phyloP scores from a whole-genome alignment of 2,329 filamentous ascomycete genomes.

The Sporothrix variecibatus region DNA sequence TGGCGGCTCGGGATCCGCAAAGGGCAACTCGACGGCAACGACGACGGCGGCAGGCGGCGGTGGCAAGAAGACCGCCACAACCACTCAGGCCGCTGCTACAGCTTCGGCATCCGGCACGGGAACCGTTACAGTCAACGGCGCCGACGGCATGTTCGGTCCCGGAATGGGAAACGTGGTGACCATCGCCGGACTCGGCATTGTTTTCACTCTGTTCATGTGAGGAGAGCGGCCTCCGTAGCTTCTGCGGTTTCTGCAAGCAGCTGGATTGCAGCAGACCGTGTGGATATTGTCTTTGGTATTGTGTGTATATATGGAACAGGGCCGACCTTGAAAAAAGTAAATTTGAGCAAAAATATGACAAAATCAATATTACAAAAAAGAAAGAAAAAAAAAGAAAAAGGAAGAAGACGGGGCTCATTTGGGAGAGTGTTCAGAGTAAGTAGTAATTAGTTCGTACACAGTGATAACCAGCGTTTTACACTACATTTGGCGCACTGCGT shows the following conservation, averaged over 20 bases:
- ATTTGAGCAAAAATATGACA: not conserved
- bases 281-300: not conserved
- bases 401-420: too few species aligned
- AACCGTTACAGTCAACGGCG: constrained; percentile 21
- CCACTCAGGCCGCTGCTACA: constrained; percentile 12
- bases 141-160: constrained; percentile 14
- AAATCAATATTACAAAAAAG: too few species aligned
- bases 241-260: too few species aligned
- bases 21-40: constrained; percentile 22
- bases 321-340: not conserved
- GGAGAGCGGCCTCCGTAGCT: not conserved
- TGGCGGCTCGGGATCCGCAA: constrained; percentile 14
- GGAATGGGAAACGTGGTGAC: constrained; percentile 24
- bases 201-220: constrained; percentile 26
- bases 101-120: constrained; percentile 12
- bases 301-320: not conserved
- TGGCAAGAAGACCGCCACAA: constrained; percentile 17
- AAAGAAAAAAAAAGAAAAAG: too few species aligned
- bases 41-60: constrained; percentile 1
- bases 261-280: not conserved
- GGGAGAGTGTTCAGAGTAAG: too few species aligned
- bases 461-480: too few species aligned
- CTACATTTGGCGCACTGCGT: too few species aligned
- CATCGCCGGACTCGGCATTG: constrained; percentile 27
- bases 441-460: too few species aligned